A percentile compares a stretch with the other conserved stretches of the same genome.
phyloP scores from a whole-genome alignment of 306 rosid genomes.

The Cucumis melo region DNA sequence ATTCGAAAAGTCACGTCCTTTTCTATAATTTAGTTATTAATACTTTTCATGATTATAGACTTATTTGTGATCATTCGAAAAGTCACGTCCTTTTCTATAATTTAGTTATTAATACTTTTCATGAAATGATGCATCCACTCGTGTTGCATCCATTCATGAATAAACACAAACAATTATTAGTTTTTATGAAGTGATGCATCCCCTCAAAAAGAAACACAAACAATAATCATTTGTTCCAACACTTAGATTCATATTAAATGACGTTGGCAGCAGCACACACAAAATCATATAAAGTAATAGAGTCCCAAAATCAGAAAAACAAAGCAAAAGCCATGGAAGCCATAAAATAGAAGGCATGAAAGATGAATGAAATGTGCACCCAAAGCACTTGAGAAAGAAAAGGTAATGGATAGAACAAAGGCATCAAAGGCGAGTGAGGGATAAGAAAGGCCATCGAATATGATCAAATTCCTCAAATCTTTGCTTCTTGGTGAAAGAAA shows the following conservation, averaged over 20 bases:
- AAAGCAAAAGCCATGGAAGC: conserved; percentile 21
- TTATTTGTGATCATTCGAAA: too few species aligned
- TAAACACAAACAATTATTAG: too few species aligned
- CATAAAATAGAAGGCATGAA: conserved; percentile 13
- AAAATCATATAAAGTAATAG: neutral
- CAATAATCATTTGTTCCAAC: too few species aligned
- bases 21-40: too few species aligned
- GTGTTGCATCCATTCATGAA: too few species aligned
- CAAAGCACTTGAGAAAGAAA: conserved; percentile 20
- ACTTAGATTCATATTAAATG: neutral
- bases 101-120: too few species aligned
- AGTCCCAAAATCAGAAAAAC: conserved; percentile 10
- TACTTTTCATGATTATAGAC: too few species aligned
- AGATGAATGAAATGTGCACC: conserved; percentile 7
- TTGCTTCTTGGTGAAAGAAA: conserved; percentile 11
- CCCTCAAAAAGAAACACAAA: too few species aligned
- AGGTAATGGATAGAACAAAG: conserved; percentile 14
- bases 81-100: too few species aligned
- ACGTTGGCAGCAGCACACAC: neutral
- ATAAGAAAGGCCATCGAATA: neutral
- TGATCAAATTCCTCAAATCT: neutral
- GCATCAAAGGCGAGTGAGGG: conserved; percentile 18
- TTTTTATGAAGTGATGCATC: too few species aligned
- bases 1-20: too few species aligned
- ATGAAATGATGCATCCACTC: too few species aligned